Evolutionary conservation across 495 filamentous ascomycete species (phyloP).

Genomic region (Lasiosphaeria ovina): DNA sequence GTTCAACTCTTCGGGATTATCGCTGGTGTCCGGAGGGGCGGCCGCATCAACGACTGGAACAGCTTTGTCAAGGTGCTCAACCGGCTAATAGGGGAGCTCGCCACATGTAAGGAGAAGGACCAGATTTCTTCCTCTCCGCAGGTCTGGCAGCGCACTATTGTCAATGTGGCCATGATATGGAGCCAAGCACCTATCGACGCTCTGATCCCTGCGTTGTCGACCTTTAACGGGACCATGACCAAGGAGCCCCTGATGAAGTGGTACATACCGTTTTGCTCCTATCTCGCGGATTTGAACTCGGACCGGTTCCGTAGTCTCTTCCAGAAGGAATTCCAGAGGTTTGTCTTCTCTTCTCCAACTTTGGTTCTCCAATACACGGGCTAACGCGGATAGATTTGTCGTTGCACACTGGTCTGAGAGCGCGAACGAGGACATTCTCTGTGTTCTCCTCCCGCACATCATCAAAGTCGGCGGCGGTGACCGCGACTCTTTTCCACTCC

Average conservation of each 20-base stretch:
- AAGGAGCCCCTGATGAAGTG: conserved; percentile 58
- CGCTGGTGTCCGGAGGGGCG: conserved; percentile 73
- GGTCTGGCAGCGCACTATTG: conserved; percentile 54
- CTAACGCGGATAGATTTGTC: conserved; percentile 58
- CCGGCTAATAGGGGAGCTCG: conserved; percentile 50
- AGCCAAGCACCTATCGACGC: conserved; percentile 77
- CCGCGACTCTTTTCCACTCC: conserved; percentile 58
- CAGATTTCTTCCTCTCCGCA: conserved; percentile 43
- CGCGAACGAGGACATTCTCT: conserved; percentile 63
- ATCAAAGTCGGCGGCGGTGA: conserved; percentile 53
- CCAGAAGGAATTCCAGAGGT: conserved; percentile 79
- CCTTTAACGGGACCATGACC: conserved; percentile 62
- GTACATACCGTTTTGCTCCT: conserved; percentile 83
- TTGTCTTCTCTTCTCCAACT: conserved; percentile 13
- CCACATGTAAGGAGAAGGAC: conserved; percentile 31
- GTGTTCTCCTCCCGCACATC: conserved; percentile 67
- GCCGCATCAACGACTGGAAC: conserved; percentile 71
- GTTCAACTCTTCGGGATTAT: conserved; percentile 64
- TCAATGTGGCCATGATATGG: conserved; percentile 67
- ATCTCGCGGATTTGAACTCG: conserved; percentile 66
- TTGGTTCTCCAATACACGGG: not conserved
- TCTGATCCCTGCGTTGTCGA: conserved; percentile 63
- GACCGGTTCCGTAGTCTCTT: conserved; percentile 77
- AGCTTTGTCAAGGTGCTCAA: conserved; percentile 57
- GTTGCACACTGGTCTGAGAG: conserved; percentile 65